Evolutionary conservation across 345 rosid genomes (phyloP), one percentile per base, ranked within the genome.

Genomic region (Hevea brasiliensis): DNA sequence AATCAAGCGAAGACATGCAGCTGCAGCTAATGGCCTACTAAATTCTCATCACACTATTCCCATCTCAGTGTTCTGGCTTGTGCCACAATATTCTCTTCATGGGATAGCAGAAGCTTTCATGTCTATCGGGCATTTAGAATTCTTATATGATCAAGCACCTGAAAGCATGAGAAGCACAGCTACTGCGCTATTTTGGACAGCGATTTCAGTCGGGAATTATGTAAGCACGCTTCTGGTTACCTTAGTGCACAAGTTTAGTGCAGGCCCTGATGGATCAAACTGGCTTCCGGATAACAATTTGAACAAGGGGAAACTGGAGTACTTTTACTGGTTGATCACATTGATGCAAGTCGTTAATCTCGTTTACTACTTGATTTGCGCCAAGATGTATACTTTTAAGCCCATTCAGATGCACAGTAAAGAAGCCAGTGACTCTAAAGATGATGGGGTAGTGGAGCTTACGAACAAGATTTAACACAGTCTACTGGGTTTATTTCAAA

Each of bases 81-180:
- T 86, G 13, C 96, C 97, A 4, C 98, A 89, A 61, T 93, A 91
- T 56, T 60, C 79, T 18, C 91, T 93, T 18, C 98, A 93, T 7
- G 98, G 98, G 41, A 72, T 91, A 20, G 98, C 97, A 0, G 98
- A 93, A 71, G 93, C 98, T 4, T 93, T 91, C 73, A 89, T 91
- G 93, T 82, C 95, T 0, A 91, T 93, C 10, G 97, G 97, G n/a
- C 95, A 89, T 66, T 59, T 89, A 21, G 97, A 90, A 72, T 90
- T 93, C 72, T 88, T 93, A 83, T 90, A 90, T 42, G 97, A 89
- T 66, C 97, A 91, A 65, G 84, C 97, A 5, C 98, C 98, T 0
- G 96, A 91, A 72, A 91, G 97, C 79, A 93, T 91, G 98, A 86
- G 94, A 70, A 91, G 93, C 70, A 85, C 88, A 0, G 97, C 97